Conservation (phyloP, 1,284 basidiomycete species). For the Leccinum cinnamomeum region DNA sequence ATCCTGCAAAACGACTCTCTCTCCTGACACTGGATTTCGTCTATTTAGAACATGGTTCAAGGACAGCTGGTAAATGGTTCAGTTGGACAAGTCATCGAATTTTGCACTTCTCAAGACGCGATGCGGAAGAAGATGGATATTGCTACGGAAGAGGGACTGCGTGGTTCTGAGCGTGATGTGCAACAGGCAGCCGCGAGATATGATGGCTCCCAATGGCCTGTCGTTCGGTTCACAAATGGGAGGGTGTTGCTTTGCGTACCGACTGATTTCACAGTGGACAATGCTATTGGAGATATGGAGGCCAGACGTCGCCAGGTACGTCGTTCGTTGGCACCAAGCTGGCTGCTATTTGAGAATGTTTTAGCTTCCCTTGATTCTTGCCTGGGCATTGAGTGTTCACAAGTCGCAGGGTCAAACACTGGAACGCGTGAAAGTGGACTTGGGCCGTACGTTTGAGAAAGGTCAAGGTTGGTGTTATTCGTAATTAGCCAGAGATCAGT, state of each 20-base stretch:
- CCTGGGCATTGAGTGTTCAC: constrained; percentile 84
- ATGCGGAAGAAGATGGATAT: constrained; percentile 40
- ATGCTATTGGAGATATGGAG: constrained; percentile 51
- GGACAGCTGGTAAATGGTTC: constrained; percentile 83
- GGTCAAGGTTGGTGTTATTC: constrained; percentile 56
- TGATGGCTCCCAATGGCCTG: constrained; percentile 46
- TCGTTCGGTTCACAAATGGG: constrained; percentile 54
- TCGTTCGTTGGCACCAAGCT: neutral
- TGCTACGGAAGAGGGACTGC: constrained; percentile 38
- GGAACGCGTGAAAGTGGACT: constrained; percentile 72
- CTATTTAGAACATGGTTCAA: constrained; percentile 51
- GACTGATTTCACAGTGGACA: constrained; percentile 56
- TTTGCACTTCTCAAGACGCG: constrained; percentile 50
- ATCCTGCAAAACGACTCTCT: neutral
- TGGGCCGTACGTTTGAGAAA: constrained; percentile 73
- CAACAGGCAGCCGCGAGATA: constrained; percentile 26
- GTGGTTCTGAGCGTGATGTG: constrained; percentile 31
- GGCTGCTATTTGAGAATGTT: constrained; percentile 1
- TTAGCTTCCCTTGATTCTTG: constrained; percentile 75
- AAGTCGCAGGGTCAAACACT: constrained; percentile 87
- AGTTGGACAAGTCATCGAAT: constrained; percentile 79
- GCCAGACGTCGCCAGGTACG: constrained; percentile 54
- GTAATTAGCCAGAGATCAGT: neutral
- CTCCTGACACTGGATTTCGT: neutral
- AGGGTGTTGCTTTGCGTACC: constrained; percentile 48